Percentiles rank a stretch among this genome's conserved stretches.
Conservation (phyloP, 352 stramenopile genomes). For the Pythium phragmitis region DNA sequence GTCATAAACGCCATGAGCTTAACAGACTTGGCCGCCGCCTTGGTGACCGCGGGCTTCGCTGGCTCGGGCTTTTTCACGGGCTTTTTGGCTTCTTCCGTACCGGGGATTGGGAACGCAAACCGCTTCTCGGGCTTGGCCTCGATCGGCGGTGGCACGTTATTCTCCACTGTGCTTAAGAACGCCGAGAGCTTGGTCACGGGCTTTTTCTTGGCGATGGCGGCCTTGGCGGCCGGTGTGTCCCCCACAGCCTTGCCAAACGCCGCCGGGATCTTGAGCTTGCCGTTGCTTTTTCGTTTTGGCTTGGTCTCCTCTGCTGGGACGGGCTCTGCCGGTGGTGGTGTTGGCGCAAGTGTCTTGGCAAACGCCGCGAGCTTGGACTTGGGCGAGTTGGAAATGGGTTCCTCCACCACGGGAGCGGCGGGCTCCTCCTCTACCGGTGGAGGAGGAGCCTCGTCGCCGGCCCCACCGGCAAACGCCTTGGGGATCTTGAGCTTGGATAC, state of each 20-base stretch:
- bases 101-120: slow-evolving; percentile 17
- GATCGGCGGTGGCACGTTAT: slow-evolving; percentile 15
- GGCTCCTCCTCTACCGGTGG: slow-evolving; percentile 13
- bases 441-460: slow-evolving; percentile 8
- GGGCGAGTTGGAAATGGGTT: slow-evolving; percentile 18
- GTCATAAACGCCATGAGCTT: slow-evolving; percentile 6
- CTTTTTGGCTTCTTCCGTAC: slow-evolving; percentile 12
- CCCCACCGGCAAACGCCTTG: slow-evolving; percentile 34
- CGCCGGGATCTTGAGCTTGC: slow-evolving; percentile 35
- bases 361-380: slow-evolving; percentile 21
- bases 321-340: slow-evolving; percentile 10
- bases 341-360: slow-evolving; percentile 18
- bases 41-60: not conserved
- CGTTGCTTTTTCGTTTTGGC: slow-evolving; percentile 23
- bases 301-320: not conserved
- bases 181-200: slow-evolving; percentile 51
- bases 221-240: not conserved
- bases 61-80: slow-evolving; percentile 2
- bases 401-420: slow-evolving; percentile 7
- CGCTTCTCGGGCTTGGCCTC: slow-evolving; percentile 11
- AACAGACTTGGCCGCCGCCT: not conserved
- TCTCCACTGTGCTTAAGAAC: slow-evolving; percentile 66
- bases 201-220: slow-evolving; percentile 19
- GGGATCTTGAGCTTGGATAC: slow-evolving; percentile 69
- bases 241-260: slow-evolving; percentile 27